Base-by-base conservation (phyloP, 768 basidiomycete species). In the Tubosaeta sp. region DNA sequence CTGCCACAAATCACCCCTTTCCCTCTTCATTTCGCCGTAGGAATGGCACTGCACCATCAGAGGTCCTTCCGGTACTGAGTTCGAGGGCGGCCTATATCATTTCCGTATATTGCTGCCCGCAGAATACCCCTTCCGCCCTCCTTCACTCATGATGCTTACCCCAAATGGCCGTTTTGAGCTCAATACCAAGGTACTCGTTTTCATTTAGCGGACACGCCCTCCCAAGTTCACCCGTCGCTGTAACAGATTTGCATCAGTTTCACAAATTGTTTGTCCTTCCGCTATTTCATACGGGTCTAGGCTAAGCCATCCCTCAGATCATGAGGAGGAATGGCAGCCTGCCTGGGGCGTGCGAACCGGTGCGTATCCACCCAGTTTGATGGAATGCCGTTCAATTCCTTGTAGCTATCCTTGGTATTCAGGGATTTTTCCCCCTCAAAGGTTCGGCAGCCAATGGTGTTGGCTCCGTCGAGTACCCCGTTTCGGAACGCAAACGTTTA, bases 1-100 rank as follows among this genome's bases (percentile, higher is more conserved):
- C 40, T 35, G 36, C 29, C 42, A 18, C 36, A 43, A 44, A 29
- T 44, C 48, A 5, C 42, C 34, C 53, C 44, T 48, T 58, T 53
- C 59, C 47, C 56, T 57, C 56, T 64, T 65, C 18, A 56, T 58
- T 40, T 52, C 36, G 29, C 46, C 45, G 19, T 11, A 86, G 75
- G 82, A 94, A 76, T 98, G 95, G 95, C 94, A 97, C 65, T 96
- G 93, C 65, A 97, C 95, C n/a, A 77, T 98, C 48, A 84, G 92
- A 54, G 95, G 94, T 2, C 82, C 94, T 1, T 63, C 78, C 13
- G 90, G 84, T 14, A 94, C 92, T 32, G 94, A 97, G 65, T 98
- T 87, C 55, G 90, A 92, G 68, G 92, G 90, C 47, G 95, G 94
- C 40, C 72, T 96, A n/a, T 98, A 98, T 71, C 95, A 97, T 71